phyloP scores from a whole-genome alignment of 2,329 filamentous ascomycete species.

The Cyclaneusma minus region DNA sequence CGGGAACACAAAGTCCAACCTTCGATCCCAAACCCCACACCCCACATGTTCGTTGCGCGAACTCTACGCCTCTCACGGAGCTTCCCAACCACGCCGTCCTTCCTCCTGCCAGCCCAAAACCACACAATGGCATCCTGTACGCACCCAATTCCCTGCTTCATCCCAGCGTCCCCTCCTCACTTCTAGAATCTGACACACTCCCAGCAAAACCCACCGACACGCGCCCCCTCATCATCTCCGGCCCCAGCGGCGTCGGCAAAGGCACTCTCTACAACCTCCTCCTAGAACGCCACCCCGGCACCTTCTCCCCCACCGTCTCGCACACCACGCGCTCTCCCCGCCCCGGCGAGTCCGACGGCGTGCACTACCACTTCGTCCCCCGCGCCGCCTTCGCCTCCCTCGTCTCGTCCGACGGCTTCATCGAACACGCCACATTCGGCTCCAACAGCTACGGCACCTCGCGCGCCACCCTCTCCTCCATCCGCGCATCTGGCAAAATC shows the following conservation, averaged over 20 bases:
- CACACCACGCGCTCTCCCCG: constrained; percentile 74
- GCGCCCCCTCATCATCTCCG: constrained; percentile 62
- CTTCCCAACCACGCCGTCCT: too few species aligned
- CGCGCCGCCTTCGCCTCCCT: constrained; percentile 52
- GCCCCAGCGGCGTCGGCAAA: constrained; percentile 68
- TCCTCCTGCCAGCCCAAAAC: too few species aligned
- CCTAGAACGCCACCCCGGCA: constrained; percentile 39
- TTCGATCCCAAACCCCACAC: too few species aligned
- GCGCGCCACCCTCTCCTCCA: constrained; percentile 61
- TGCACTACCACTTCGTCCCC: constrained; percentile 67
- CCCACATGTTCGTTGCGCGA: too few species aligned
- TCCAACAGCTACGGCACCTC: constrained; percentile 80
- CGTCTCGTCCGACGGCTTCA: constrained; percentile 56
- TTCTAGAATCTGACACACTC: too few species aligned
- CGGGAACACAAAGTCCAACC: too few species aligned
- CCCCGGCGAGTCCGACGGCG: constrained; percentile 56
- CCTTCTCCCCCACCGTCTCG: constrained; percentile 43
- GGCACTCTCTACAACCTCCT: constrained; percentile 63
- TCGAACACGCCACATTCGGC: constrained; percentile 74
- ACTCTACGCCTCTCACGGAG: too few species aligned
- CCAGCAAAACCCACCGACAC: constrained; percentile 6
- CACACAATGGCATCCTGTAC: too few species aligned
- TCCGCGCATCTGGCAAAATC: constrained; percentile 52
- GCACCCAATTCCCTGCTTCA: too few species aligned
- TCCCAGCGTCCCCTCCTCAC: too few species aligned